A percentile compares a stretch with the other conserved stretches of the same genome.
Evolutionary conservation across 2,329 filamentous ascomycete species (phyloP).

Genomic region (Parastagonospora avenae): DNA sequence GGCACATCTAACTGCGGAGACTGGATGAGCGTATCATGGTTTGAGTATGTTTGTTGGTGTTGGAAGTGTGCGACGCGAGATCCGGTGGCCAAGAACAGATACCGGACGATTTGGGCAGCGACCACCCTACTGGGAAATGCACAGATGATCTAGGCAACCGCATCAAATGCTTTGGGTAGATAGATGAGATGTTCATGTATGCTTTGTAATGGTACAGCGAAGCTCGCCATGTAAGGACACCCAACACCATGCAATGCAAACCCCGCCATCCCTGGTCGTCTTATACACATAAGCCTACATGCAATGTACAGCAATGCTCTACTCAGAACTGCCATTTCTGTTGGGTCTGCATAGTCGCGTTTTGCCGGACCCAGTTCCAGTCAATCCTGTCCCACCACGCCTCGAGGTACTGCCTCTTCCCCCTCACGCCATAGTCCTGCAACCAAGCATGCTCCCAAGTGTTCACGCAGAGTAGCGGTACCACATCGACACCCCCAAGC

Average conservation of each 20-base stretch:
- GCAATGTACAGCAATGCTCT: slow-evolving; percentile 2
- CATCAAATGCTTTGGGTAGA: neutral
- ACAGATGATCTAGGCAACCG: no score
- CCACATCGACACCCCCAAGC: slow-evolving; percentile 70
- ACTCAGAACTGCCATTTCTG: slow-evolving; percentile 9
- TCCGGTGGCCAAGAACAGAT: slow-evolving; percentile 8
- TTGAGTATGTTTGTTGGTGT: neutral
- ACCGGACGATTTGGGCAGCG: slow-evolving; percentile 4
- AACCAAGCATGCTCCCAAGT: slow-evolving; percentile 97
- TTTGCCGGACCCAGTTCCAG: slow-evolving; percentile 71
- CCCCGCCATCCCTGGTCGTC: slow-evolving; percentile 3
- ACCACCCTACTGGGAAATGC: neutral
- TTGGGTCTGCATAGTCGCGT: slow-evolving; percentile 11
- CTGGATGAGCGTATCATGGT: neutral
- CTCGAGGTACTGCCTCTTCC: slow-evolving; percentile 77
- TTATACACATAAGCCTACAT: slow-evolving; percentile 26
- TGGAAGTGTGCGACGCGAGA: neutral
- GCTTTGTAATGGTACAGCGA: slow-evolving; percentile 5
- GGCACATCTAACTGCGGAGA: no score
- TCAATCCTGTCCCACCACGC: slow-evolving; percentile 88
- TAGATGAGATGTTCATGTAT: neutral
- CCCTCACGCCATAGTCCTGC: slow-evolving; percentile 75
- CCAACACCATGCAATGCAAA: slow-evolving; percentile 15
- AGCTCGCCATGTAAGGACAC: slow-evolving; percentile 1
- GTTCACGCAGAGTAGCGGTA: slow-evolving; percentile 86